Percentiles rank a stretch among this genome's conserved stretches.
phyloP scores from a whole-genome alignment of 805 yeast genomes.

The Brettanomyces bruxellensis region DNA sequence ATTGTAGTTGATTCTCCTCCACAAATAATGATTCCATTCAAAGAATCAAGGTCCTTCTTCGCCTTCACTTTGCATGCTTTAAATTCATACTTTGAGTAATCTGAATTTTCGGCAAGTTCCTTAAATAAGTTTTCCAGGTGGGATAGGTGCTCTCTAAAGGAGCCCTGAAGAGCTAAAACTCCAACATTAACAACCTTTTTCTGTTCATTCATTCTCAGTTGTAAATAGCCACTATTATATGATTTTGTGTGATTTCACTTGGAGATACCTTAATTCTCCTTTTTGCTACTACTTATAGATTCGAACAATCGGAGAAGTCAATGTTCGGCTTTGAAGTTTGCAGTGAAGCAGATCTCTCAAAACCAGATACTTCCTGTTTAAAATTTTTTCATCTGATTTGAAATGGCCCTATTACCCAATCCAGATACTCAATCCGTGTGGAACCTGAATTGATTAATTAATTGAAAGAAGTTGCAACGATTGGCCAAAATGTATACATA shows the following conservation, averaged over 20 bases:
- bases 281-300: no score
- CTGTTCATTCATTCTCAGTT: neutral
- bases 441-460: no score
- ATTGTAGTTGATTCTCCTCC: slow-evolving; percentile 66
- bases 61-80: slow-evolving; percentile 42
- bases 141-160: slow-evolving; percentile 58
- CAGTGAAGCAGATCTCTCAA: no score
- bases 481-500: no score
- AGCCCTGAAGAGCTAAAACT: slow-evolving; percentile 73
- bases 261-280: no score
- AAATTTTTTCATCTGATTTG: no score
- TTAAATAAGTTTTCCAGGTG: slow-evolving; percentile 33
- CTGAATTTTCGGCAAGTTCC: slow-evolving; percentile 17
- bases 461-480: no score
- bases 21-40: slow-evolving; percentile 61
- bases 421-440: no score
- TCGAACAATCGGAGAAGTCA: no score
- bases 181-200: slow-evolving; percentile 35
- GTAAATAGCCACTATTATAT: neutral
- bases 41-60: slow-evolving; percentile 34
- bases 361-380: no score
- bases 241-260: neutral
- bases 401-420: no score
- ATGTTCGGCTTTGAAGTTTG: no score
- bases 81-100: slow-evolving; percentile 24